These are phyloP conservation scores for Irpex sp. DNA, from an alignment of 1,284 basidiomycete genomes.

Conservation along the genomic window DNA sequence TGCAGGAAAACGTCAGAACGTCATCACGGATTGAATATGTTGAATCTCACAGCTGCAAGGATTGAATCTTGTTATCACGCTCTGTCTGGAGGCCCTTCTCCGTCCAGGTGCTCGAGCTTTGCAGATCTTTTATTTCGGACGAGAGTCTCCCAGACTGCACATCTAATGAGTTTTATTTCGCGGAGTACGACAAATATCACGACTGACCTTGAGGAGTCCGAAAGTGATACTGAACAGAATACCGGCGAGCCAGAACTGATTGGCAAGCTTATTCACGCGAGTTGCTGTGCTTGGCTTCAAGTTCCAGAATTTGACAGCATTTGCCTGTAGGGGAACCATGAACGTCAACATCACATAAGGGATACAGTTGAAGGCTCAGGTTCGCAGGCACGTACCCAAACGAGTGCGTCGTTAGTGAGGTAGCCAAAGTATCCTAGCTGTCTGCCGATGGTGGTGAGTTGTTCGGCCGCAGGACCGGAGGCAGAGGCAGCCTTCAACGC, in stretches of 20 bases:
- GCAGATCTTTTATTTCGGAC: constrained; percentile 53
- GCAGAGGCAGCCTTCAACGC: constrained; percentile 72
- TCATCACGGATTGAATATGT: not conserved
- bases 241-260: constrained; percentile 90
- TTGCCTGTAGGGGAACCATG: constrained; percentile 40
- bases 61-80: constrained; percentile 56
- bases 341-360: not conserved
- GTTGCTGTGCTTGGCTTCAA: constrained; percentile 64
- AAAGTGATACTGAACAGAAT: constrained; percentile 76
- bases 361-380: not conserved
- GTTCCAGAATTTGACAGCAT: constrained; percentile 67
- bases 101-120: constrained; percentile 37
- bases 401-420: constrained; percentile 75
- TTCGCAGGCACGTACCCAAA: constrained; percentile 65
- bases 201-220: constrained; percentile 60
- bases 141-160: constrained; percentile 56
- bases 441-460: constrained; percentile 77
- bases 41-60: constrained; percentile 51
- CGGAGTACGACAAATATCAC: not conserved
- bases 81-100: constrained; percentile 70
- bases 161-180: not conserved
- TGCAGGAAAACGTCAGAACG: constrained; percentile 24
- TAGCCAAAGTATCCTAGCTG: constrained; percentile 94
- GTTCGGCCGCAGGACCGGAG: constrained; percentile 63
- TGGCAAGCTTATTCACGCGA: constrained; percentile 69